These are phyloP conservation scores for Penicillium salamii DNA, from an alignment of 495 filamentous ascomycete genomes.

Conservation along the genomic window DNA sequence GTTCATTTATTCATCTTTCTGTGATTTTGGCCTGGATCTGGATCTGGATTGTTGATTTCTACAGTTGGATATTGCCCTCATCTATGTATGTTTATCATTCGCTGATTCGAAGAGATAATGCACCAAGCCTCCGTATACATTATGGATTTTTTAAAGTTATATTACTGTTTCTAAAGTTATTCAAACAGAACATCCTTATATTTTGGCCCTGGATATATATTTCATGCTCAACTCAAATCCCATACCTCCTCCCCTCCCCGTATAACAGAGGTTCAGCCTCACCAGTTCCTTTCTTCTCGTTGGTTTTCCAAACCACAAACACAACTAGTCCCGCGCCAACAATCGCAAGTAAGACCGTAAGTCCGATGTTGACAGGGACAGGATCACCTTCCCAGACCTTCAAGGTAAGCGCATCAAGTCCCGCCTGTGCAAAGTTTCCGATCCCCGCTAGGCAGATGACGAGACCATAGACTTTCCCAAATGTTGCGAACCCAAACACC, in stretches of 20 bases:
- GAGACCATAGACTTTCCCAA: slow-evolving; percentile 93
- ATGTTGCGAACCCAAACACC: slow-evolving; percentile 94
- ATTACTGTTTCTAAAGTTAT: no score
- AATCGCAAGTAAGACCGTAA: slow-evolving; percentile 58
- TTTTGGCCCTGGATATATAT: not conserved
- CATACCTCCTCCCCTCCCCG: slow-evolving; percentile 1
- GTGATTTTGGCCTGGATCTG: no score
- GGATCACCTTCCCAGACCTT: slow-evolving; percentile 68
- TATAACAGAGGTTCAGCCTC: slow-evolving; percentile 13
- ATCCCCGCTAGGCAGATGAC: slow-evolving; percentile 87
- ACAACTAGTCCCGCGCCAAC: slow-evolving; percentile 58
- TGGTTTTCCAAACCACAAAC: slow-evolving; percentile 45
- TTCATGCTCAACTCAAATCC: not conserved
- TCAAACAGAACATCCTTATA: no score
- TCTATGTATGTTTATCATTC: no score
- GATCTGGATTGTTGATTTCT: no score
- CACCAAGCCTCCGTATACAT: no score
- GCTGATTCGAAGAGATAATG: no score
- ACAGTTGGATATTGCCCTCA: no score
- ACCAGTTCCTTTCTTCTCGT: not conserved
- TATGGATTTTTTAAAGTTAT: no score
- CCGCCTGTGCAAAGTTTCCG: slow-evolving; percentile 83
- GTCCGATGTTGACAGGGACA: slow-evolving; percentile 69
- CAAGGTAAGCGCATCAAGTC: slow-evolving; percentile 77
- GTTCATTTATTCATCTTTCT: no score